Base-by-base conservation (phyloP, 2,329 filamentous ascomycete species). In the Cytospora piceicola region DNA sequence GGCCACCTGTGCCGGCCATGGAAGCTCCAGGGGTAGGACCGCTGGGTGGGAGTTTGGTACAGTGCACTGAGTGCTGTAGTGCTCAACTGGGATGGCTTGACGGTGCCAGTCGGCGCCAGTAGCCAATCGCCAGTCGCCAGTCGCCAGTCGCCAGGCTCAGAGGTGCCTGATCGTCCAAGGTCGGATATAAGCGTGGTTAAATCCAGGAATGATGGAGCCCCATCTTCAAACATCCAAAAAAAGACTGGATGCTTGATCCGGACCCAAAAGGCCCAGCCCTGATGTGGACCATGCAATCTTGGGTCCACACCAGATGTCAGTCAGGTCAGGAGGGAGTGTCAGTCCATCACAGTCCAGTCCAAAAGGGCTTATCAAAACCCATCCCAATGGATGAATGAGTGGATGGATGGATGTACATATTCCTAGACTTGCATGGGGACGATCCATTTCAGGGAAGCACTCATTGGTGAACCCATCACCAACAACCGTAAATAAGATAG, bases 271-370 rank as follows among this genome's bases (percentile, higher is more conserved):
- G 22, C 54, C 54, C 54, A 56, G 54, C 39, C 34, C 32, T 30
- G 52, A 55, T 4, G 52, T 27, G 52, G 52, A 30, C 52, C 54
- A 30, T 34, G 2, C n/a, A 34, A 56, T 56, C 29, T 32, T 58
- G 55, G 55, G 15, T 29, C 55, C 55, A 58, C 55, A 24, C 9
- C 34, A 17, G 55, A 27, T 58, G 22, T 39, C 55, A 56, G 22
- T 39, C 55, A 56, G 15, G 27, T 8, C n/a, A 34, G 29, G 53
- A n/a, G n/a, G 46, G n/a, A 24, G 46, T 24, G 22, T 49, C 46
- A 49, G n/a, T 49, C 42, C 54, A 8, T n/a, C n/a, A n/a, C 39
- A 20, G 39, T 42, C 17, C 54, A 22, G 30, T 34, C 34, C 34
- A 36, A 12, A 36, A 36, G 20, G 46, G n/a, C 46, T 36, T 27